phyloP scores from a whole-genome alignment of 257 asterid species.

The Solanum ossicruentum region DNA sequence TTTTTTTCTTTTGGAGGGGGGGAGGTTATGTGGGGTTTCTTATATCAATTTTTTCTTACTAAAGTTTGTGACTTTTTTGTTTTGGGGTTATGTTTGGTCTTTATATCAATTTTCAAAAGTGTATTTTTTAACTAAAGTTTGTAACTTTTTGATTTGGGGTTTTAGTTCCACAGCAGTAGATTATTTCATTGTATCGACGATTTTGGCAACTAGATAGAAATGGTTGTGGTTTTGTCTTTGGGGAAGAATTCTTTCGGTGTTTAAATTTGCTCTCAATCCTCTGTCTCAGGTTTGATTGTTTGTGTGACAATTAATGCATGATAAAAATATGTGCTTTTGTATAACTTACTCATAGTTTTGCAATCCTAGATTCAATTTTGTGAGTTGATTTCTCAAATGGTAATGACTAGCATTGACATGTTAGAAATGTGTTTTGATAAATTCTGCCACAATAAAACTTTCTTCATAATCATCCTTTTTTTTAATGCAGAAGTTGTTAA shows the following conservation, averaged over 20 bases:
- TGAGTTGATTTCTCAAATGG: not conserved
- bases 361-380: not conserved
- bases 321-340: not conserved
- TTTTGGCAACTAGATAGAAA: slow-evolving; percentile 84
- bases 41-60: not conserved
- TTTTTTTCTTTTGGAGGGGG: too few relatives aligned
- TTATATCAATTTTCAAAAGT: too few relatives aligned
- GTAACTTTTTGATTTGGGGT: not conserved
- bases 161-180: slow-evolving; percentile 80
- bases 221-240: slow-evolving; percentile 82
- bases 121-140: too few relatives aligned
- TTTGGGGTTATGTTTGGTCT: too few relatives aligned
- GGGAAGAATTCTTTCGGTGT: slow-evolving; percentile 85
- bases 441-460: not conserved
- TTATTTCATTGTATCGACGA: slow-evolving; percentile 63
- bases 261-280: slow-evolving; percentile 85
- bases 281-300: slow-evolving; percentile 49
- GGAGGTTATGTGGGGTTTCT: too few relatives aligned
- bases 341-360: not conserved
- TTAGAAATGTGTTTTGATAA: not conserved
- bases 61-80: not conserved
- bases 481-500: slow-evolving; percentile 49
- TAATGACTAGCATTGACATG: not conserved
- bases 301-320: not conserved
- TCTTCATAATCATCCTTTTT: not conserved